Percentiles rank a stretch among this genome's conserved stretches.
These are phyloP conservation scores for Fagopyrum homotropicum DNA, from an alignment of 148 eudicot species.

Conservation along the genomic window DNA sequence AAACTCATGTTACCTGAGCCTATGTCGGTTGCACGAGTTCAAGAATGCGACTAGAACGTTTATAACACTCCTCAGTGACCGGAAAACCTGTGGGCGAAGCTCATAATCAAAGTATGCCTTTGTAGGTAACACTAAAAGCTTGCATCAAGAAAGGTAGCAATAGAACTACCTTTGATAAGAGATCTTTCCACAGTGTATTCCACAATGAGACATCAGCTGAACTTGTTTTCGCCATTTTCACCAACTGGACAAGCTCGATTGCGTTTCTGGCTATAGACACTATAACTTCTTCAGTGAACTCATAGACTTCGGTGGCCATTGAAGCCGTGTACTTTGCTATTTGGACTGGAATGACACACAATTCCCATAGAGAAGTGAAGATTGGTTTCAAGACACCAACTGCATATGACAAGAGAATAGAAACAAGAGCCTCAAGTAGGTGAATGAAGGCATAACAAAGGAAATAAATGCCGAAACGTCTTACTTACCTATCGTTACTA, in stretches of 20 bases:
- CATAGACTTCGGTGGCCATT: not conserved
- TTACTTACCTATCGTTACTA: constrained; percentile 5
- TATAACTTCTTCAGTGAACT: not conserved
- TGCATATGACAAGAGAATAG: not conserved
- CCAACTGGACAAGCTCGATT: not conserved
- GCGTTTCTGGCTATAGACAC: not conserved
- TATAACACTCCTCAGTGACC: constrained; percentile 65
- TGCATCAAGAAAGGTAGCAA: no score
- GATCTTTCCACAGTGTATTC: constrained; percentile 4
- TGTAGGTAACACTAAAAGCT: not conserved
- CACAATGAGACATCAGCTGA: constrained; percentile 2
- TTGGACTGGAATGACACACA: not conserved
- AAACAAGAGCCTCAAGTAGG: not conserved
- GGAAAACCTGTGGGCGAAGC: constrained; percentile 48
- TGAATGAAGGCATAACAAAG: not conserved
- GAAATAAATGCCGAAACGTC: not conserved
- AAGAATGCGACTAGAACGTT: constrained; percentile 80
- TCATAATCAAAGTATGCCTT: not conserved
- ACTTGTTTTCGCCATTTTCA: constrained; percentile 4
- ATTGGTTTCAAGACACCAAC: constrained; percentile 3
- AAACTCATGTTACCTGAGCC: constrained; percentile 49
- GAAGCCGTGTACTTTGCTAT: not conserved
- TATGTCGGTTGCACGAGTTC: constrained; percentile 82
- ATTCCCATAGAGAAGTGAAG: not conserved
- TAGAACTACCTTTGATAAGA: constrained; percentile 9